These are phyloP conservation scores for Besnoitia besnoiti DNA, from an alignment of 169 alveolate species.

Conservation along the genomic window DNA sequence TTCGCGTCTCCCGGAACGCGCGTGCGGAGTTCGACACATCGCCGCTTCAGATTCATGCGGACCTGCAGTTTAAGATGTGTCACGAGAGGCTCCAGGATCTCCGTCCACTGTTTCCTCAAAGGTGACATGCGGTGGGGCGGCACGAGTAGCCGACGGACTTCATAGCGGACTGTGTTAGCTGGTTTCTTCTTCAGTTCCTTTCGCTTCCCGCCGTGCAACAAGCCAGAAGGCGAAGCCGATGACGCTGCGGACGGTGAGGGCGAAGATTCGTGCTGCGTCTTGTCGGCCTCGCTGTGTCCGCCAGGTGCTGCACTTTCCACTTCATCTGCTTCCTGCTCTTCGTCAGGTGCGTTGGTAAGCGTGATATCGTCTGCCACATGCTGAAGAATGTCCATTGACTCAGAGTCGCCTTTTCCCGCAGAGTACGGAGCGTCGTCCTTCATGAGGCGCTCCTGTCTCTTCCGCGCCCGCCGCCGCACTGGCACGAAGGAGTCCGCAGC, in stretches of 20 bases:
- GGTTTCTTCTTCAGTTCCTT: too few species aligned
- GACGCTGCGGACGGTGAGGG: background rate
- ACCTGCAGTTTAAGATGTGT: constrained; percentile 95
- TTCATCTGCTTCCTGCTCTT: background rate
- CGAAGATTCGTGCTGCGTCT: background rate
- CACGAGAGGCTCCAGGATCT: constrained; percentile 92
- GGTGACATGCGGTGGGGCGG: constrained; percentile 94
- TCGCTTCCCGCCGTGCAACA: too few species aligned
- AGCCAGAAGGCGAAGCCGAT: background rate
- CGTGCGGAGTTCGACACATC: constrained; percentile 88
- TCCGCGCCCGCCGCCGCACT: background rate
- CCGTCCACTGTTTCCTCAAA: constrained; percentile 90
- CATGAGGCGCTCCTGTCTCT: background rate
- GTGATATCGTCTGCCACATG: background rate
- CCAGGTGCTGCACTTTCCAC: too few species aligned
- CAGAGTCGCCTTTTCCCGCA: background rate
- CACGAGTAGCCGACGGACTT: constrained; percentile 75
- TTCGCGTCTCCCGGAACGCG: background rate
- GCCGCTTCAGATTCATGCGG: constrained; percentile 92
- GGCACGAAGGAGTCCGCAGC: background rate
- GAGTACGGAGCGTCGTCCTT: background rate
- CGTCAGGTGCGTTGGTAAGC: background rate
- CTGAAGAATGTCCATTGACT: background rate
- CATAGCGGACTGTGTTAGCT: constrained; percentile 20
- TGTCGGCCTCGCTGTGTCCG: background rate